A percentile compares a stretch with the other conserved stretches of the same genome.
phyloP scores from a whole-genome alignment of 352 stramenopile species.

The Phytophthora pini region DNA sequence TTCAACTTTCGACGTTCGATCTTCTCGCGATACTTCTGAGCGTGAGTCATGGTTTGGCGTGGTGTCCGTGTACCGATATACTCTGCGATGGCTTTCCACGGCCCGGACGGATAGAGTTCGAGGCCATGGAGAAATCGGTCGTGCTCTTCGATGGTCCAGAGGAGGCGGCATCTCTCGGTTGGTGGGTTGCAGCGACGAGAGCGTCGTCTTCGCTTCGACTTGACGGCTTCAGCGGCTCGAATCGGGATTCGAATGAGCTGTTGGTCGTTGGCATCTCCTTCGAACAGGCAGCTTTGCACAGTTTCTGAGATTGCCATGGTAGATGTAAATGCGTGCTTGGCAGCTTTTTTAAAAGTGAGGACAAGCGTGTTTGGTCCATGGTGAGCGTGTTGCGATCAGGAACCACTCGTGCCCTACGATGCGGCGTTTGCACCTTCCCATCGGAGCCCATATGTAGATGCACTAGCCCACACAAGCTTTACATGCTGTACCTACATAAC shows the following conservation, averaged over 20 bases:
- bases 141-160: conserved; percentile 52
- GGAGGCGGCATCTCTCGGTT: conserved; percentile 4
- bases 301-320: conserved; percentile 28
- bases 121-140: conserved; percentile 57
- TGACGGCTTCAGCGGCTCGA: conserved; percentile 12
- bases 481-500: background rate
- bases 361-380: background rate
- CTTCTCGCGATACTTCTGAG: conserved; percentile 92
- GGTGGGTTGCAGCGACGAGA: conserved; percentile 16
- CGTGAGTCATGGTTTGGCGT: conserved; percentile 62
- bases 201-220: conserved; percentile 15
- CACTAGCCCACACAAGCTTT: background rate
- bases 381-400: conserved; percentile 3
- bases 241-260: conserved; percentile 31
- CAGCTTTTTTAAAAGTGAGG: conserved; percentile 21
- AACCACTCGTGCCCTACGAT: background rate
- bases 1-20: conserved; percentile 42
- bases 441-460: conserved; percentile 3
- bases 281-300: conserved; percentile 29
- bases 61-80: conserved; percentile 58
- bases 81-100: conserved; percentile 57
- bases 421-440: conserved; percentile 4
- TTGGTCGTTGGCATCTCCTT: conserved; percentile 21
- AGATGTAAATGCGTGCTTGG: background rate
- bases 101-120: conserved; percentile 54